A percentile compares a stretch with the other conserved stretches of the same genome.
Evolutionary conservation across 2,329 filamentous ascomycete genomes (phyloP).

Genomic region (Cladosporium sp.): DNA sequence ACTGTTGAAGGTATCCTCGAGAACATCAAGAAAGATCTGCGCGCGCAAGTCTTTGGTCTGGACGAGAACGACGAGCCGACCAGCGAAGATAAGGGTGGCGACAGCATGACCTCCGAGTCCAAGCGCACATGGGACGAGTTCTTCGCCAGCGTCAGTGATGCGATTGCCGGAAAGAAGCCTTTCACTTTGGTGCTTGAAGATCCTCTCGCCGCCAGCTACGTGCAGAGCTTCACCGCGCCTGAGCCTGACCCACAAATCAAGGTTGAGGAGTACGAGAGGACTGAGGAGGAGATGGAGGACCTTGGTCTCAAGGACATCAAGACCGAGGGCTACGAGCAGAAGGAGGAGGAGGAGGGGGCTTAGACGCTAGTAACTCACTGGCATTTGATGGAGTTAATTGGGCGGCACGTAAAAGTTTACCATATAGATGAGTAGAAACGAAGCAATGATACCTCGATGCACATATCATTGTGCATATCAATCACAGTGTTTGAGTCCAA

Average conservation of each 20-base stretch:
- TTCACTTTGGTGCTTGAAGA: slow-evolving; percentile 84
- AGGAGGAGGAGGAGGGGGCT: slow-evolving; percentile 5
- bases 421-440: slow-evolving; percentile 10
- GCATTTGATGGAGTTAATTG: not conserved
- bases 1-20: slow-evolving; percentile 92
- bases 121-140: slow-evolving; percentile 74
- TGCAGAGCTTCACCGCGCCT: slow-evolving; percentile 77
- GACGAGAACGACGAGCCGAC: slow-evolving; percentile 48
- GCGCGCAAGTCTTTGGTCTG: slow-evolving; percentile 78
- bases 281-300: slow-evolving; percentile 89
- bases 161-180: slow-evolving; percentile 72
- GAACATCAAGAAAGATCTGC: slow-evolving; percentile 86
- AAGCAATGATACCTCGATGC: slow-evolving; percentile 9
- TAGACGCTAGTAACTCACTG: not conserved
- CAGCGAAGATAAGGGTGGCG: slow-evolving; percentile 55
- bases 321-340: slow-evolving; percentile 71
- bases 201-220: slow-evolving; percentile 86
- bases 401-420: not conserved
- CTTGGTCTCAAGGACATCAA: slow-evolving; percentile 90
- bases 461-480: no score
- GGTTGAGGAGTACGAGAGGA: slow-evolving; percentile 77
- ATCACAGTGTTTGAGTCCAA: no score
- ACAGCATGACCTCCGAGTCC: slow-evolving; percentile 66
- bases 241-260: slow-evolving; percentile 81
- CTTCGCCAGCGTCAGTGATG: slow-evolving; percentile 70